These are phyloP conservation scores for Fusarium nanum DNA, from an alignment of 2,329 filamentous ascomycete species.

Conservation along the genomic window DNA sequence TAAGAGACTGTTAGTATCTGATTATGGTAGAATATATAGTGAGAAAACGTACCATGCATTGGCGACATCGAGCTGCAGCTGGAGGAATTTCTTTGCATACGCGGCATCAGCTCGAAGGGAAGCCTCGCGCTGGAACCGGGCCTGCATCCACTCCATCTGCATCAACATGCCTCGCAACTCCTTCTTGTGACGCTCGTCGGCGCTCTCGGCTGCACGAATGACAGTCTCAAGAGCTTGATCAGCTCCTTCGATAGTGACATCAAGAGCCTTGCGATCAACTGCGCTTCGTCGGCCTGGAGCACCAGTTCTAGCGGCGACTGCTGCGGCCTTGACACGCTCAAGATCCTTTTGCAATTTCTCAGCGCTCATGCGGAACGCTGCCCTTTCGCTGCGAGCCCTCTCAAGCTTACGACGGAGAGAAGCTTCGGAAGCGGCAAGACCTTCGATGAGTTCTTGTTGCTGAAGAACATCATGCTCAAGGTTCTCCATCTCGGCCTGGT, in stretches of 20 bases:
- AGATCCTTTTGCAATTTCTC: conserved; percentile 67
- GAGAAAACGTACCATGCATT: conserved; percentile 82
- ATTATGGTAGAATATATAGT: background rate
- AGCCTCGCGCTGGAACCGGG: conserved; percentile 82
- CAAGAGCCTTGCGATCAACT: conserved; percentile 42
- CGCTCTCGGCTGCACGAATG: conserved; percentile 67
- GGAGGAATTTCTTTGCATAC: conserved; percentile 87
- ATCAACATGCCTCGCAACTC: conserved; percentile 85
- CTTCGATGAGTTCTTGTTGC: conserved; percentile 73
- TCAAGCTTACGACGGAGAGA: conserved; percentile 75
- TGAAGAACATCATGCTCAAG: conserved; percentile 79
- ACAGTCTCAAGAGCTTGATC: conserved; percentile 69
- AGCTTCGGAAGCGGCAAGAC: conserved; percentile 66
- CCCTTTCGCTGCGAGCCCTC: conserved; percentile 73
- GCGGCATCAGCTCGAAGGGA: conserved; percentile 82
- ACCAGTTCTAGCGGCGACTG: conserved; percentile 47
- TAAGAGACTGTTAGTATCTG: conserved; percentile 54
- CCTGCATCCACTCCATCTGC: conserved; percentile 92
- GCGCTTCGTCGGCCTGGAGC: conserved; percentile 17
- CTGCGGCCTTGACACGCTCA: conserved; percentile 57
- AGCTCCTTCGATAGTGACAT: conserved; percentile 53
- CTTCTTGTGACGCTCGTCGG: conserved; percentile 76
- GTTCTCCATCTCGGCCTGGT: conserved; percentile 72
- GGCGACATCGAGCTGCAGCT: conserved; percentile 82
- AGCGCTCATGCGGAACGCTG: conserved; percentile 64